Conservation (phyloP, 164 flowering plant species). For the Vitis labrusca region DNA sequence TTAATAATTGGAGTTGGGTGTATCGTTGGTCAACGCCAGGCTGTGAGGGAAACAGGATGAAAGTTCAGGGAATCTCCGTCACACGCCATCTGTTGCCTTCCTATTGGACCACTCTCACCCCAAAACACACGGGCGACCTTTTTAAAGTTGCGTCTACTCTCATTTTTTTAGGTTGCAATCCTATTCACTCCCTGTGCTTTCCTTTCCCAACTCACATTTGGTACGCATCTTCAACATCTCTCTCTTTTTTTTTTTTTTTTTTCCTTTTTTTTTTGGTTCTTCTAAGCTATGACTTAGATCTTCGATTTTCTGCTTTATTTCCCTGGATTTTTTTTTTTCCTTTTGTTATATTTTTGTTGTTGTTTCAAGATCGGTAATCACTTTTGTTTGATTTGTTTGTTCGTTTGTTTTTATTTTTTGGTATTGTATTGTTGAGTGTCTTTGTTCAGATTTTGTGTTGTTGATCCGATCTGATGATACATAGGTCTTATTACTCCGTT, state of each 20-base stretch:
- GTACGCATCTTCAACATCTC: no score
- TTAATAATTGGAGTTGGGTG: not conserved
- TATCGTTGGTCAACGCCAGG: slow-evolving; percentile 30
- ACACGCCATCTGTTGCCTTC: slow-evolving; percentile 18
- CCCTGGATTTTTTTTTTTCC: no score
- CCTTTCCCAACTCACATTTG: no score
- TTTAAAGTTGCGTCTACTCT: slow-evolving; percentile 1
- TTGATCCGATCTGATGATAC: slow-evolving; percentile 3
- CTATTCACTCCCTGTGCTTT: no score
- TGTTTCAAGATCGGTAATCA: no score
- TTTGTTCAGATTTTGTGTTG: not conserved
- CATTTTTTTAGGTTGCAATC: not conserved
- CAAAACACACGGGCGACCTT: slow-evolving; percentile 6
- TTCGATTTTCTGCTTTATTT: no score
- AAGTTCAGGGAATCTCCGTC: slow-evolving; percentile 14
- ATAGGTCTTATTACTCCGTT: no score
- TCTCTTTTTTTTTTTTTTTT: no score
- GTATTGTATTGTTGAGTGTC: not conserved
- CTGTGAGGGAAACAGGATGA: not conserved
- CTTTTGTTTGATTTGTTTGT: no score
- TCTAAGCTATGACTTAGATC: no score
- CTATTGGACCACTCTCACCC: slow-evolving; percentile 16
- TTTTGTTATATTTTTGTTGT: no score
- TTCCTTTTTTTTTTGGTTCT: no score
- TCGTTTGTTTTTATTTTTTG: not conserved